Base-by-base conservation (phyloP, 352 stramenopile genomes). In the Globisporangium okanoganense region DNA sequence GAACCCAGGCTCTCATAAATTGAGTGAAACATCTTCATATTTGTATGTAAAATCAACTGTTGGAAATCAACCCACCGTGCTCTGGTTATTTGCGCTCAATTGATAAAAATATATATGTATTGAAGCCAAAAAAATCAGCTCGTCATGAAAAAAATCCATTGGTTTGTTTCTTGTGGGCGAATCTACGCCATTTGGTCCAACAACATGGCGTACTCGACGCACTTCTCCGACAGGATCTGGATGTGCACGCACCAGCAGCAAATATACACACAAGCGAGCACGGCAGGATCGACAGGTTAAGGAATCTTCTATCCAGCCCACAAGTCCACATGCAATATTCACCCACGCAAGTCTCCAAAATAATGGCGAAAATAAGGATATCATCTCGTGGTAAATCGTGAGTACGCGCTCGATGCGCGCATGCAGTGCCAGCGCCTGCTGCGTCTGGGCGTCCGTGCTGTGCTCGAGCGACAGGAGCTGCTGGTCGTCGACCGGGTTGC, bases 161-260 rank as follows among this genome's bases (percentile, higher is more conserved):
- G 33, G 10, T 48, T 29, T 22, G 22, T 9, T 14, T 22, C 4
- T 14, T 16, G 43, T 61, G 44, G 10, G 0, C 10, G 8, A 20
- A 16, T 44, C 13, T 44, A 51, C 27, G 41, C 25, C 9, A 89
- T 50, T 51, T 89, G 73, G 25, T 89, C 73, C 56, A 89, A 63
- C 33, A 89, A 51, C 12, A 70, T 55, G 47, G 72, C 79, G 67
- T 76, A 82, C 72, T 89, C 77, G 65, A 87, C 79, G 56, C 73
- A 87, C 59, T 90, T 90, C 65, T 85, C 74, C 2, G 80, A 90
- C 57, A 90, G 60, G 50, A 87, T 68, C 67, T 83, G 72, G 49
- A 90, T 61, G 69, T 72, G 27, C 50, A 56, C 38, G 20, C 27
- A 48, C 16, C 31, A 49, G 22, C n/a, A n/a, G 18, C n/a, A 48